These are phyloP conservation scores for Steccherinum ochraceum DNA, from an alignment of 768 basidiomycete genomes.

Conservation along the genomic window DNA sequence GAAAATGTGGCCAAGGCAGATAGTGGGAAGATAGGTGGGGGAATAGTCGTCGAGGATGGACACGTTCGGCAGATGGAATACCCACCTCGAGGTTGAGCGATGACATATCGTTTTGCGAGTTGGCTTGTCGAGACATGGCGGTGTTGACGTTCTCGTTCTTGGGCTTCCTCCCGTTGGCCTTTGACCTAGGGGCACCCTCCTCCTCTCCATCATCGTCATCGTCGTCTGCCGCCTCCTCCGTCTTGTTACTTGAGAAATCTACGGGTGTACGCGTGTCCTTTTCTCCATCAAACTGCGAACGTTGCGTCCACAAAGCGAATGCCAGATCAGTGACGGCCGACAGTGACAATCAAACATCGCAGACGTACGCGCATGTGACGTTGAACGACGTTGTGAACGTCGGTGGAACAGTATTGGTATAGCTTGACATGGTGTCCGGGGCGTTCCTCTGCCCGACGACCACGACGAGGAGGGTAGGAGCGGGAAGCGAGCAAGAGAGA, in stretches of 20 bases:
- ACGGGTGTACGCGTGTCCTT: conserved; percentile 40
- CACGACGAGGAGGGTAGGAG: conserved; percentile 10
- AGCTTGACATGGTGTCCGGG: conserved; percentile 76
- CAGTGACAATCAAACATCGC: conserved; percentile 3
- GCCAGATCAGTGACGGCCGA: neutral
- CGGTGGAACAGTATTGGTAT: conserved; percentile 74
- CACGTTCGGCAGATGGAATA: conserved; percentile 3
- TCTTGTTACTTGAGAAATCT: conserved; percentile 39
- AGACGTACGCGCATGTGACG: conserved; percentile 50
- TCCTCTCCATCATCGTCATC: conserved; percentile 35
- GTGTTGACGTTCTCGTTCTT: neutral
- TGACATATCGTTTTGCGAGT: neutral
- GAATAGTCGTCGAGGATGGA: conserved; percentile 11
- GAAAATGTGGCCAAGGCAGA: neutral
- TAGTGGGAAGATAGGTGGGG: neutral
- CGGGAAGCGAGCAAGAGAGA: neutral
- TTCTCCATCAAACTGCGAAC: conserved; percentile 42
- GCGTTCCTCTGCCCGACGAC: conserved; percentile 50
- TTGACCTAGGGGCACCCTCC: conserved; percentile 17
- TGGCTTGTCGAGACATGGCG: neutral
- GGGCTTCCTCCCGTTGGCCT: neutral
- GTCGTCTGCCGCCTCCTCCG: conserved; percentile 21
- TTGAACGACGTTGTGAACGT: conserved; percentile 64
- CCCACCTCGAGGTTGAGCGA: neutral
- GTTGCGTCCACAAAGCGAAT: neutral